phyloP scores from a whole-genome alignment of 73 alveolate species.

The Paraurostyla sp. region DNA sequence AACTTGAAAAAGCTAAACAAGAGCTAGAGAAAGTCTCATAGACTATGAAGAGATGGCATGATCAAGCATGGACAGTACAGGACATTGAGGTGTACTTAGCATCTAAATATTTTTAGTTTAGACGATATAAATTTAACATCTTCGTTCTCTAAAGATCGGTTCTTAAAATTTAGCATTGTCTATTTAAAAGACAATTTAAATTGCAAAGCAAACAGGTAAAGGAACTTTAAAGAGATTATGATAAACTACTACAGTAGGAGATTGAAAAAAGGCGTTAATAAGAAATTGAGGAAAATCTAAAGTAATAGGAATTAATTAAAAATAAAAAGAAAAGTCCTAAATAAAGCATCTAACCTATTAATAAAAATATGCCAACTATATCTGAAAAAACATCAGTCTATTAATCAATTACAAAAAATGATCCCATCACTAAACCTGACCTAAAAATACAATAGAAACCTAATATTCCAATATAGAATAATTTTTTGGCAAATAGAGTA shows the following conservation, averaged over 20 bases:
- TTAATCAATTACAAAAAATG: not conserved
- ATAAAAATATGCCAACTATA: not conserved
- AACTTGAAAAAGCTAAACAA: not conserved
- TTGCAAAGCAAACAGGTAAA: not conserved
- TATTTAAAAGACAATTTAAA: not conserved
- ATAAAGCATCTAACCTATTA: not conserved
- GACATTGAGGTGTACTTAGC: conserved; percentile 1
- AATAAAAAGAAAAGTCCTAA: not conserved
- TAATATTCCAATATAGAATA: no score
- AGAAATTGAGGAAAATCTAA: not conserved
- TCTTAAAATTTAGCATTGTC: conserved; percentile 18
- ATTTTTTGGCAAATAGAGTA: no score
- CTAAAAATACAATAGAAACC: no score
- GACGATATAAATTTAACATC: conserved; percentile 21
- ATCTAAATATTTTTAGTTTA: not conserved
- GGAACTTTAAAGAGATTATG: not conserved
- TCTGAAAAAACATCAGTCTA: not conserved
- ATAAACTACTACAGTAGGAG: not conserved
- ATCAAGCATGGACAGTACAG: not conserved
- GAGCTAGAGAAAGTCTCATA: not conserved
- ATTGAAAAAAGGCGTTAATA: not conserved
- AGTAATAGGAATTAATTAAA: not conserved
- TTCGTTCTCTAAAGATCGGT: conserved; percentile 11
- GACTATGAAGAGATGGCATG: not conserved
- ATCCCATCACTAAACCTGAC: no score